Conservation (phyloP, 2,329 filamentous ascomycete species). For the Fusarium sp. region DNA sequence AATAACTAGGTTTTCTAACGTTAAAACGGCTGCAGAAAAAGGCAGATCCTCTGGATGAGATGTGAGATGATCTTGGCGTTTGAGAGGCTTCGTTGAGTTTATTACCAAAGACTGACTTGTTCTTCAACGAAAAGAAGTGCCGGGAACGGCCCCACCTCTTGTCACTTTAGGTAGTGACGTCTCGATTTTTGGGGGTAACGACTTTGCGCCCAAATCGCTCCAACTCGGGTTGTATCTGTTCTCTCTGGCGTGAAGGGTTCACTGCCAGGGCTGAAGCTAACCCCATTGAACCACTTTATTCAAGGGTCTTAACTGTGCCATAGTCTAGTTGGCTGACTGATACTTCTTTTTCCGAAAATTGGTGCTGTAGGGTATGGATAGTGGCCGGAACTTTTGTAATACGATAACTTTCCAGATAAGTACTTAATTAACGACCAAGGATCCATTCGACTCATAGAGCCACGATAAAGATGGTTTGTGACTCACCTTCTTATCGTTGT, state of each 20-base stretch:
- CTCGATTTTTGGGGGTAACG: conserved; percentile 32
- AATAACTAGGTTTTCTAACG: not conserved
- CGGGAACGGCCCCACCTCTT: conserved; percentile 16
- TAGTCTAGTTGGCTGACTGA: no score
- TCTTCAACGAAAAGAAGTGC: conserved; percentile 13
- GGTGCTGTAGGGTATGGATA: not conserved
- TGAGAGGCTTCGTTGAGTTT: conserved; percentile 19
- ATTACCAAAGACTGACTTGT: conserved; percentile 2
- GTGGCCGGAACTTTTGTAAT: conserved; percentile 22
- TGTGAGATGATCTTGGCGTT: not conserved
- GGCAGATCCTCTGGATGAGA: not conserved
- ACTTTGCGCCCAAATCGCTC: not conserved
- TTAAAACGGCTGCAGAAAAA: not conserved
- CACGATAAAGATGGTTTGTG: not conserved
- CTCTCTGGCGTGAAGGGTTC: not conserved
- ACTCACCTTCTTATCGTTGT: conserved; percentile 1
- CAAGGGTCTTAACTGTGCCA: not conserved
- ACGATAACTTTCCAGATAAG: not conserved
- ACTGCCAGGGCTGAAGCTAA: conserved; percentile 9
- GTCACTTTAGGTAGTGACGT: conserved; percentile 15
- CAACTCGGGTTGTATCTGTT: not conserved
- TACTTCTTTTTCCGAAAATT: not conserved
- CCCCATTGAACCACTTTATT: not conserved
- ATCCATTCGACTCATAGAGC: not conserved
- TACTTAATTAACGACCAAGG: not conserved